Conservation (phyloP, 2,329 filamentous ascomycete species). For the Botrytis porri region DNA sequence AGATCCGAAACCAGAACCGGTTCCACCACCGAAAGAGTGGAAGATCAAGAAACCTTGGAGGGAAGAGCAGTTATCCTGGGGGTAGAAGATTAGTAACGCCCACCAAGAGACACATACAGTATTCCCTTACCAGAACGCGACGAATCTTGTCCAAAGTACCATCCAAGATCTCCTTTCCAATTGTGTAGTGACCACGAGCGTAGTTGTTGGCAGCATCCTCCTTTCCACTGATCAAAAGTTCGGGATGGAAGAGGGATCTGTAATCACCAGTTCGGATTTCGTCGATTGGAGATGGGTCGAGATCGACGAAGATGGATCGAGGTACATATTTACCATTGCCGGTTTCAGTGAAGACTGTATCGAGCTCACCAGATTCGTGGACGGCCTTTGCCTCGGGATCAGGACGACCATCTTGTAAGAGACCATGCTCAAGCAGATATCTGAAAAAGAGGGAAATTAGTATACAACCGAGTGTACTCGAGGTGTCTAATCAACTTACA, state of each 20-base stretch:
- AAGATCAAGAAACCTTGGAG: conserved; percentile 67
- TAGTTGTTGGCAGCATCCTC: conserved; percentile 70
- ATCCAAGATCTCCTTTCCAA: conserved; percentile 65
- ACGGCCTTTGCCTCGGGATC: conserved; percentile 53
- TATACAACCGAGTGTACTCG: not conserved
- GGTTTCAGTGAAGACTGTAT: conserved; percentile 67
- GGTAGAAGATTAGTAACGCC: conserved; percentile 16
- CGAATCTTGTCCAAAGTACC: conserved; percentile 62
- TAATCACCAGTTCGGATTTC: conserved; percentile 63
- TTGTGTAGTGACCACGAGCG: conserved; percentile 66
- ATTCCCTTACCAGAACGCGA: conserved; percentile 53
- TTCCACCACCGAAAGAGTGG: conserved; percentile 67
- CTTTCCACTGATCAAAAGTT: conserved; percentile 64
- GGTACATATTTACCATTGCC: conserved; percentile 64
- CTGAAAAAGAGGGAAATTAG: conserved; percentile 38
- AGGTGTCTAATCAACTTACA: conserved; percentile 47
- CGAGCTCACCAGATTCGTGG: conserved; percentile 55
- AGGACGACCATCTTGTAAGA: conserved; percentile 57
- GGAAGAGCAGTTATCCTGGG: conserved; percentile 60
- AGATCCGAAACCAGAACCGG: conserved; percentile 64
- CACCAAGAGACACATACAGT: not conserved
- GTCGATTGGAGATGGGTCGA: conserved; percentile 65
- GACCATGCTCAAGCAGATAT: conserved; percentile 64
- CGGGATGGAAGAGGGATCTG: conserved; percentile 63
- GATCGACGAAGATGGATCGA: conserved; percentile 64